Percentiles rank a stretch among this genome's conserved stretches.
phyloP scores from a whole-genome alignment of 768 basidiomycete species.

The Panaeolus papilionaceus region DNA sequence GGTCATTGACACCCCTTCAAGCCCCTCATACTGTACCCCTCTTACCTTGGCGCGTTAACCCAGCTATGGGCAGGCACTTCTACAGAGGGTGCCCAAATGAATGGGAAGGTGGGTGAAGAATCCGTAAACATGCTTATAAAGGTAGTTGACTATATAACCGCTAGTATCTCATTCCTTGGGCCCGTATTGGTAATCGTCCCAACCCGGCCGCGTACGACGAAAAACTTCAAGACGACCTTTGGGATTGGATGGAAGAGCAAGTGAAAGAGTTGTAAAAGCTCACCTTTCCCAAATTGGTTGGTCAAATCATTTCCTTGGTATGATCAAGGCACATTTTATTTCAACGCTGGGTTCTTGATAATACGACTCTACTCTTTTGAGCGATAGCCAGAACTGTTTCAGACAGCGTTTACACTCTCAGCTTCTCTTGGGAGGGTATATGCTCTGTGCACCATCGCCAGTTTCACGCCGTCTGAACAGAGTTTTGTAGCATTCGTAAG shows the following conservation, averaged over 20 bases:
- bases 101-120: constrained; percentile 48
- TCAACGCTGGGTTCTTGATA: not conserved
- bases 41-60: constrained; percentile 50
- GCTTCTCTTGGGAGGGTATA: not conserved
- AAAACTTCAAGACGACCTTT: constrained; percentile 40
- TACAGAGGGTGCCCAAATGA: constrained; percentile 43
- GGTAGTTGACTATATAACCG: constrained; percentile 40
- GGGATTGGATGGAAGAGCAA: constrained; percentile 53
- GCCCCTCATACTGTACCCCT: constrained; percentile 33
- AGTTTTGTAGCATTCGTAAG: not conserved
- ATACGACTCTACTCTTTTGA: not conserved
- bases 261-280: constrained; percentile 24
- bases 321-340: no score
- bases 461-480: not conserved
- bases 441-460: not conserved
- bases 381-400: not conserved
- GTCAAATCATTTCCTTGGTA: no score
- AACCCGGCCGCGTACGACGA: constrained; percentile 33
- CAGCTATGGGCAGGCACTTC: constrained; percentile 57
- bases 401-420: not conserved
- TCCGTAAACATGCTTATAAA: constrained; percentile 34
- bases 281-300: not conserved
- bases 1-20: not conserved
- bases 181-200: constrained; percentile 35
- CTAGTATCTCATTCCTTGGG: constrained; percentile 52